phyloP scores from a whole-genome alignment of 208 protist species.

The Wallacemonas sp. region DNA sequence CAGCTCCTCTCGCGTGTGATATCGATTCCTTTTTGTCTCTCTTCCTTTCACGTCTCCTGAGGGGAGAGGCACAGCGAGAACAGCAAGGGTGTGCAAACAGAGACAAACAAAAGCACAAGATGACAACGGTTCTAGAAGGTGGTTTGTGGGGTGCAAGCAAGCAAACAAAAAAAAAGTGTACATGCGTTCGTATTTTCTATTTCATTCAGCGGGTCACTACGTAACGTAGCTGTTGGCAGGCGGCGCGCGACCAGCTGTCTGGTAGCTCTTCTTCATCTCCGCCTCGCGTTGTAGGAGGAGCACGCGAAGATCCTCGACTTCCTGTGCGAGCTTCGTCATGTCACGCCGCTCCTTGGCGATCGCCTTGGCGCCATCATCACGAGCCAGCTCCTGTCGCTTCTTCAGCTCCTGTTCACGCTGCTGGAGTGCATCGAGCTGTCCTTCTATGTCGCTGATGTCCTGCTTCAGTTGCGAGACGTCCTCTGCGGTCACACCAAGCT shows the following conservation, averaged over 20 bases:
- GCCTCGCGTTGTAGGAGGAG: constrained; percentile 46
- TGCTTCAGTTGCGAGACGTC: constrained; percentile 40
- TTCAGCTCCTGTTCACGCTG: constrained; percentile 23
- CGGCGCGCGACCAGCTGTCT: constrained; percentile 10
- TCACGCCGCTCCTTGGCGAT: constrained; percentile 43
- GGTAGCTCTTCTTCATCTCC: constrained; percentile 58
- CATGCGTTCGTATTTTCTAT: not conserved
- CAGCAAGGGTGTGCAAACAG: too few relatives aligned
- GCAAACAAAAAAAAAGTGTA: too few relatives aligned
- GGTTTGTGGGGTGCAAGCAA: too few relatives aligned
- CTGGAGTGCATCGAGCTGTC: constrained; percentile 22
- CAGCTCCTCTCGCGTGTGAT: too few relatives aligned
- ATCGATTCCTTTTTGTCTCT: too few relatives aligned
- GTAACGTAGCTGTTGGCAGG: not conserved
- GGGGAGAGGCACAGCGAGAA: too few relatives aligned
- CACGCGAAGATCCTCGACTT: constrained; percentile 47
- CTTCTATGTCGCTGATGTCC: constrained; percentile 35
- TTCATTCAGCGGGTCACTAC: too few relatives aligned
- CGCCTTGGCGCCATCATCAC: constrained; percentile 36
- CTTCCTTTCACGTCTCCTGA: too few relatives aligned
- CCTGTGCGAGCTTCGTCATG: constrained; percentile 39
- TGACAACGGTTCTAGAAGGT: too few relatives aligned
- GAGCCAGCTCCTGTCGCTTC: constrained; percentile 30
- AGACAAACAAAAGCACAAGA: too few relatives aligned
- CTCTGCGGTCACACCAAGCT: constrained; percentile 55